Evolutionary conservation across 1,284 basidiomycete species (phyloP).

Genomic region (Ustilago lituana): DNA sequence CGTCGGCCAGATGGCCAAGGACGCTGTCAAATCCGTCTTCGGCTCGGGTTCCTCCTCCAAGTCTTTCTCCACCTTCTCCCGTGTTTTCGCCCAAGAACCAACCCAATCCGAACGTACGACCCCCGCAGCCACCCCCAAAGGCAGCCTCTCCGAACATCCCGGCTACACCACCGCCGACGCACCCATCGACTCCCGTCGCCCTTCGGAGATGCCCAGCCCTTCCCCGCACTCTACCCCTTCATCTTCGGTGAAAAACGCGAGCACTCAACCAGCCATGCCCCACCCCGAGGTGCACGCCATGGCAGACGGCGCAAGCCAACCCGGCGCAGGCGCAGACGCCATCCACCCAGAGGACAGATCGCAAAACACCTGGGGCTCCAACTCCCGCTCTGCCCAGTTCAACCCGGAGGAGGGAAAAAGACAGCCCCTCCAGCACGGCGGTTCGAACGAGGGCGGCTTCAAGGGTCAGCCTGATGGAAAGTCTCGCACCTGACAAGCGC

Average conservation of each 20-base stretch:
- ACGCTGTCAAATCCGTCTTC: slow-evolving; percentile 31
- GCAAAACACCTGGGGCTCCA: slow-evolving; percentile 46
- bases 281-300: slow-evolving; percentile 44
- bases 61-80: slow-evolving; percentile 27
- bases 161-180: slow-evolving; percentile 51
- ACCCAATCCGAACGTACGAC: slow-evolving; percentile 18
- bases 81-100: slow-evolving; percentile 11
- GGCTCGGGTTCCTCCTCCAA: slow-evolving; percentile 22
- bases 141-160: slow-evolving; percentile 33
- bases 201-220: slow-evolving; percentile 41
- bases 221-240: slow-evolving; percentile 13
- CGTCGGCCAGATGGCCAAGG: slow-evolving; percentile 28
- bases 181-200: slow-evolving; percentile 41
- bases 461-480: slow-evolving; percentile 28
- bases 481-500: slow-evolving; percentile 25
- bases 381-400: slow-evolving; percentile 46
- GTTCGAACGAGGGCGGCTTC: slow-evolving; percentile 51
- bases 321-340: slow-evolving; percentile 36
- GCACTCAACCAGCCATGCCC: slow-evolving; percentile 27
- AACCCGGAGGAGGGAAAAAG: slow-evolving; percentile 49
- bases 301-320: slow-evolving; percentile 48
- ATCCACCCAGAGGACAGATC: slow-evolving; percentile 47
- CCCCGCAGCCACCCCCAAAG: slow-evolving; percentile 19
- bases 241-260: slow-evolving; percentile 22
- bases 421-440: slow-evolving; percentile 49